Evolutionary conservation across 177 flowering plant species (phyloP).

Genomic region (Vitis hybrid): DNA sequence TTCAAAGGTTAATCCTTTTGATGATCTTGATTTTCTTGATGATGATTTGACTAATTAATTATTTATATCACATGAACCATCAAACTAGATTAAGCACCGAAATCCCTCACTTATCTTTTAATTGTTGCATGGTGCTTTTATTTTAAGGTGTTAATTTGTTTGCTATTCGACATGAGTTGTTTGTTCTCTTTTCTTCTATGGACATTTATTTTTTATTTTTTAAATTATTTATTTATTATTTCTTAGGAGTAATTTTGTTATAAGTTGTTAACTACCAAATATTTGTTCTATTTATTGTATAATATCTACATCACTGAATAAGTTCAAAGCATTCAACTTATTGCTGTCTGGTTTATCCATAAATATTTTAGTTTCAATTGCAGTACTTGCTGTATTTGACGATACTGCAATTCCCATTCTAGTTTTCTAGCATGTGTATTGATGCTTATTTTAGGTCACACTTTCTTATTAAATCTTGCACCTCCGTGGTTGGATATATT

Average conservation of each 20-base stretch:
- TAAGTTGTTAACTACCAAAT: background rate
- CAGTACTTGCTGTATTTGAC: background rate
- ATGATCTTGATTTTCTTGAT: slow-evolving; percentile 10
- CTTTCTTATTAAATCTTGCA: background rate
- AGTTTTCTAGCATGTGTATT: background rate
- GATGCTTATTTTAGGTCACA: background rate
- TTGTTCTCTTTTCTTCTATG: no score
- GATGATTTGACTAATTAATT: slow-evolving; percentile 2
- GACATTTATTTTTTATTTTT: no score
- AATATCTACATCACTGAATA: background rate
- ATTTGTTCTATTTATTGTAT: background rate
- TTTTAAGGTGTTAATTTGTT: no score
- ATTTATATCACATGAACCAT: background rate
- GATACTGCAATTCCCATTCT: background rate
- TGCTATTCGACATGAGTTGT: no score
- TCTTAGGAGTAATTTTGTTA: background rate
- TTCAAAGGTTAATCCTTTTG: background rate
- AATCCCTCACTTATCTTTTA: no score
- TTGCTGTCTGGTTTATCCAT: background rate
- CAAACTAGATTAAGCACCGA: background rate
- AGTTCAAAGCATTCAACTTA: background rate
- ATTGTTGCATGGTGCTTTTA: no score
- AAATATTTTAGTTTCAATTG: background rate
- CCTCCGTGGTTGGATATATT: background rate
- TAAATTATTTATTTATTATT: background rate